phyloP scores from a whole-genome alignment of 2,329 filamentous ascomycete genomes.

The Macrophomina phaseolina region DNA sequence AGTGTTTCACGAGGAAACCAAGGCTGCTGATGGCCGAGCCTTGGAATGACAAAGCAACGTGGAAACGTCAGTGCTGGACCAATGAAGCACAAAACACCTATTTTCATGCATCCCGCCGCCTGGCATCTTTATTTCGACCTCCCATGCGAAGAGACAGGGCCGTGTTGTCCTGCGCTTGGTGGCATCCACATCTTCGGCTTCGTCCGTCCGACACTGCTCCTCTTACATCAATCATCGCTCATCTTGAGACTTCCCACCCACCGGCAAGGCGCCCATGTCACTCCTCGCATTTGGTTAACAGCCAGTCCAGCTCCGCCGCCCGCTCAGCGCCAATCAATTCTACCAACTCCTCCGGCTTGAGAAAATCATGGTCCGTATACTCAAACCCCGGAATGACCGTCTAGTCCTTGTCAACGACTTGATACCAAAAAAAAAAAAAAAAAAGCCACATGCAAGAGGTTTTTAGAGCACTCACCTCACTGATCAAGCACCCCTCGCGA shows the following conservation, averaged over 20 bases:
- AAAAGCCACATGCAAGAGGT: not conserved
- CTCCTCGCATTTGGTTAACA: slow-evolving; percentile 35
- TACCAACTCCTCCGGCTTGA: slow-evolving; percentile 57
- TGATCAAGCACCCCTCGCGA: slow-evolving; percentile 65
- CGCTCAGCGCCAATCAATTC: slow-evolving; percentile 60
- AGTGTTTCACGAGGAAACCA: no score
- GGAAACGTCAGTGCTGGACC: no score
- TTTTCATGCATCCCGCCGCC: no score
- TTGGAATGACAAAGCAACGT: no score
- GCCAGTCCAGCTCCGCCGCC: slow-evolving; percentile 54
- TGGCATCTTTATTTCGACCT: no score
- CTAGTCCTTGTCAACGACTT: slow-evolving; percentile 31
- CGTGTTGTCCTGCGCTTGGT: no score
- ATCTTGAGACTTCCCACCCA: no score
- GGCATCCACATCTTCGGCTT: no score
- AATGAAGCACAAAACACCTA: no score
- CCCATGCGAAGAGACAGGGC: no score
- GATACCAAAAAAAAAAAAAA: slow-evolving; percentile 13
- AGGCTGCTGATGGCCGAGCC: no score
- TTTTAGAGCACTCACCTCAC: slow-evolving; percentile 53
- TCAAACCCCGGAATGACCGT: slow-evolving; percentile 73
- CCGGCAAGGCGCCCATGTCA: not conserved
- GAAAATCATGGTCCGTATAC: slow-evolving; percentile 70
- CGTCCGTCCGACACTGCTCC: no score
- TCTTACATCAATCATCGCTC: not conserved